A percentile compares a stretch with the other conserved stretches of the same genome.
Evolutionary conservation across 2,329 filamentous ascomycete genomes (phyloP).

Genomic region (Monilinia polystroma): DNA sequence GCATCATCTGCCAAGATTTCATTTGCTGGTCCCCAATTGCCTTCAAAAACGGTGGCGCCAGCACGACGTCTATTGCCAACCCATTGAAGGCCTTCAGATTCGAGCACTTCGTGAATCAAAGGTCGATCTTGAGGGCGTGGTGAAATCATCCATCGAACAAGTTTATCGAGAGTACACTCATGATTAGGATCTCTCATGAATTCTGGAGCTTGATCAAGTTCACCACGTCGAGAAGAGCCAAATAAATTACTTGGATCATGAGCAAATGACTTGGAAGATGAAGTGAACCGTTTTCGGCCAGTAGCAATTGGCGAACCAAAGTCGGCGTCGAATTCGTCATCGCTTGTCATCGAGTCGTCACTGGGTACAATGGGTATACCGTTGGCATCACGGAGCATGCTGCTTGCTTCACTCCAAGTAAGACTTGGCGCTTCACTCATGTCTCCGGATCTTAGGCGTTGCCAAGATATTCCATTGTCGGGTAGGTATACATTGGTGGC

Average conservation of each 20-base stretch:
- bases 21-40: conserved; percentile 85
- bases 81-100: conserved; percentile 75
- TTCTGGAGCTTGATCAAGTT: conserved; percentile 65
- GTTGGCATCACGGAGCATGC: conserved; percentile 70
- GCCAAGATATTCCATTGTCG: conserved; percentile 89
- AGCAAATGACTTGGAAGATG: conserved; percentile 37
- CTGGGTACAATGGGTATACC: conserved; percentile 59
- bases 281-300: conserved; percentile 36
- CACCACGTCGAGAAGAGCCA: conserved; percentile 48
- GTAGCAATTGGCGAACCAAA: conserved; percentile 42
- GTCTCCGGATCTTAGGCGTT: conserved; percentile 83
- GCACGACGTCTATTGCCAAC: conserved; percentile 73
- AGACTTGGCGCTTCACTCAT: conserved; percentile 85
- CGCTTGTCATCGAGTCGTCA: conserved; percentile 41
- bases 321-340: conserved; percentile 43
- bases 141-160: conserved; percentile 86
- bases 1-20: conserved; percentile 43
- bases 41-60: conserved; percentile 93
- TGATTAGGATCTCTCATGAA: conserved; percentile 85
- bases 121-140: conserved; percentile 73
- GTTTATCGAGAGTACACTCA: conserved; percentile 72
- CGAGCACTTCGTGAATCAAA: conserved; percentile 69
- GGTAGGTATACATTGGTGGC: conserved; percentile 92
- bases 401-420: conserved; percentile 73
- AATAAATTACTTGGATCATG: conserved; percentile 41